Percentiles rank a stretch among this genome's conserved stretches.
These are phyloP conservation scores for Coemansia guatemalensis DNA, from an alignment of 192 early-diverging fungal species.

Conservation along the genomic window DNA sequence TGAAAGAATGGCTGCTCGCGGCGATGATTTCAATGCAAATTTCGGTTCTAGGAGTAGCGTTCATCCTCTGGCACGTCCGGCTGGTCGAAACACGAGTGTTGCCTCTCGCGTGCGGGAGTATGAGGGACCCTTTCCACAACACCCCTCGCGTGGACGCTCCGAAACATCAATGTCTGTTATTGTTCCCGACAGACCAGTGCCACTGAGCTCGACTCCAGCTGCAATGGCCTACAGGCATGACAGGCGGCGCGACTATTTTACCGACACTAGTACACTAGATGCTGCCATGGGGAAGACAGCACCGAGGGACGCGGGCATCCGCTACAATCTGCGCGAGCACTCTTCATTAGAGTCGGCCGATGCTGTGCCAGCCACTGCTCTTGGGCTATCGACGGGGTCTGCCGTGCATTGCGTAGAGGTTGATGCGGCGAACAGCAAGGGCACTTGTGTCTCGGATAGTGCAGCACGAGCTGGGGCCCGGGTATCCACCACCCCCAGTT, in stretches of 20 bases:
- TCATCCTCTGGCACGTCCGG: conserved; percentile 1
- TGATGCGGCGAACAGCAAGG: no score
- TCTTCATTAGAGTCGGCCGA: conserved; percentile 21
- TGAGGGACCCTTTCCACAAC: conserved; percentile 33
- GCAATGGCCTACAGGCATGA: conserved; percentile 41
- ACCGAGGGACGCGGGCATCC: conserved; percentile 30
- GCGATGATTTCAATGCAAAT: background rate
- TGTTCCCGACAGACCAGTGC: conserved; percentile 35
- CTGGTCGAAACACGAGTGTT: background rate
- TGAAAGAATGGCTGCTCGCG: background rate
- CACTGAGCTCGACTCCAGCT: conserved; percentile 39
- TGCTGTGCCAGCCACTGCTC: background rate
- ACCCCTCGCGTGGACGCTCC: conserved; percentile 34
- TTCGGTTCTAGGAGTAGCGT: background rate
- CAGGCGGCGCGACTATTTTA: conserved; percentile 46
- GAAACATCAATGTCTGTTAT: conserved; percentile 40
- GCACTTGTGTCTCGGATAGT: no score
- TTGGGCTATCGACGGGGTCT: no score
- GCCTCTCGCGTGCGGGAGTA: conserved; percentile 19
- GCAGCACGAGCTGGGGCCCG: no score
- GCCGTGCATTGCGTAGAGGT: no score
- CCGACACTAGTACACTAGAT: conserved; percentile 34
- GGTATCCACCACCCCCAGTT: no score
- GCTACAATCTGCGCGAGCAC: conserved; percentile 34
- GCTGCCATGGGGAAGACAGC: conserved; percentile 43